Evolutionary conservation across 2,329 filamentous ascomycete genomes (phyloP).

Genomic region (Alternaria postmessia): DNA sequence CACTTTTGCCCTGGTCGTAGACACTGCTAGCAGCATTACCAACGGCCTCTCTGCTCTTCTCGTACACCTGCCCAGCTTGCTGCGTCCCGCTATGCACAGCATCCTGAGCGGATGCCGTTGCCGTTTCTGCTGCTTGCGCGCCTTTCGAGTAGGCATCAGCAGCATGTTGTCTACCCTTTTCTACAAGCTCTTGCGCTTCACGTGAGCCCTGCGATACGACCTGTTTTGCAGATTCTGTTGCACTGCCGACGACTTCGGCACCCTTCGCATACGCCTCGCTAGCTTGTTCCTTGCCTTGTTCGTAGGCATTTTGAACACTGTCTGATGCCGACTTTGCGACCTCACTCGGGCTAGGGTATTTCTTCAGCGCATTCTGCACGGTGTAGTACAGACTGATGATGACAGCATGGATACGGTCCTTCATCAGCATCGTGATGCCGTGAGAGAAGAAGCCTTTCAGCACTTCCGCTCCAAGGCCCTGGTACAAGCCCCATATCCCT

Average conservation of each 20-base stretch:
- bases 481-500: slow-evolving; percentile 74
- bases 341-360: slow-evolving; percentile 53
- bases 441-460: slow-evolving; percentile 86
- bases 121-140: slow-evolving; percentile 19
- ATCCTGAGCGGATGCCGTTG: slow-evolving; percentile 9
- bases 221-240: slow-evolving; percentile 37
- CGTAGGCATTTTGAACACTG: slow-evolving; percentile 40
- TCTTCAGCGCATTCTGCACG: slow-evolving; percentile 59
- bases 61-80: slow-evolving; percentile 12
- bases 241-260: slow-evolving; percentile 35
- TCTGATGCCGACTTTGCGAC: slow-evolving; percentile 44
- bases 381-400: slow-evolving; percentile 77
- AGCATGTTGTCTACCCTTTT: slow-evolving; percentile 38
- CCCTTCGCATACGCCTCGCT: slow-evolving; percentile 33
- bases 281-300: slow-evolving; percentile 43
- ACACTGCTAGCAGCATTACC: slow-evolving; percentile 3
- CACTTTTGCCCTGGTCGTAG: slow-evolving; percentile 25
- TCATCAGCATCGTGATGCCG: slow-evolving; percentile 86
- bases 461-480: slow-evolving; percentile 78
- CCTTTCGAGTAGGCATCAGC: slow-evolving; percentile 19
- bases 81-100: slow-evolving; percentile 13
- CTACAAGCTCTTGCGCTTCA: slow-evolving; percentile 36
- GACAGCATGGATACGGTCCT: slow-evolving; percentile 76
- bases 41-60: slow-evolving; percentile 8
- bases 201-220: slow-evolving; percentile 34